Conservation (phyloP, 768 basidiomycete species). For the Russula brevipes region DNA sequence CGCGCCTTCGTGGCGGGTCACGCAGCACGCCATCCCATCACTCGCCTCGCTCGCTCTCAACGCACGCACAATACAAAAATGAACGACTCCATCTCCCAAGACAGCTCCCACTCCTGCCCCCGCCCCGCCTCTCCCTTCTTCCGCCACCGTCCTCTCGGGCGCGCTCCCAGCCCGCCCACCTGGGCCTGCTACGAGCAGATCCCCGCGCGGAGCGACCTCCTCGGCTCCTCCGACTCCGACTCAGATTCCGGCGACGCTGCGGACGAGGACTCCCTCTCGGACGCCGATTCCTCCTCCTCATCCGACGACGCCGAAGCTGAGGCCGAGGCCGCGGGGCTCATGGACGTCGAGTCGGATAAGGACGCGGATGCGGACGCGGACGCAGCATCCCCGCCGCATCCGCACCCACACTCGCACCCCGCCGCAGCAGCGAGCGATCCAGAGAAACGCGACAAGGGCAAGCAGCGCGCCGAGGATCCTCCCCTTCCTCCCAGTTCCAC, state of each 20-base stretch:
- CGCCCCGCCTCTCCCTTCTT: conserved; percentile 42
- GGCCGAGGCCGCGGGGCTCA: conserved; percentile 30
- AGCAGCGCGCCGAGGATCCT: conserved; percentile 68
- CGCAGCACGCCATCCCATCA: too few species aligned
- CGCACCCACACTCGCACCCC: neutral
- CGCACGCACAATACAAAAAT: neutral
- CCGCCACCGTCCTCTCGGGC: conserved; percentile 66
- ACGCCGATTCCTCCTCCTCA: conserved; percentile 35
- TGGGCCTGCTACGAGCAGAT: conserved; percentile 93
- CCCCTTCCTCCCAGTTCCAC: neutral
- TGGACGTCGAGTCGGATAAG: conserved; percentile 25
- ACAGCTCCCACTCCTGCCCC: conserved; percentile 13
- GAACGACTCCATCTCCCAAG: conserved; percentile 17
- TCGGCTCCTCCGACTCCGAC: conserved; percentile 36
- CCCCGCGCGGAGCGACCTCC: conserved; percentile 29
- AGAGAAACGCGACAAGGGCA: conserved; percentile 40
- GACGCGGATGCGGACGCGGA: neutral
- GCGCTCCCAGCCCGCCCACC: conserved; percentile 77
- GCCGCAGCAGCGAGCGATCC: neutral
- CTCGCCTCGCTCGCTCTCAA: too few species aligned
- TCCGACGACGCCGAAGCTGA: conserved; percentile 29
- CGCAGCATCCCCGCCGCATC: neutral
- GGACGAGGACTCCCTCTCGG: conserved; percentile 21
- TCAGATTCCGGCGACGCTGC: conserved; percentile 19
- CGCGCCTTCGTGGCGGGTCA: conserved; percentile 3